phyloP scores from a whole-genome alignment of 805 yeast species.

The Metschnikowia baotianmanensis region DNA sequence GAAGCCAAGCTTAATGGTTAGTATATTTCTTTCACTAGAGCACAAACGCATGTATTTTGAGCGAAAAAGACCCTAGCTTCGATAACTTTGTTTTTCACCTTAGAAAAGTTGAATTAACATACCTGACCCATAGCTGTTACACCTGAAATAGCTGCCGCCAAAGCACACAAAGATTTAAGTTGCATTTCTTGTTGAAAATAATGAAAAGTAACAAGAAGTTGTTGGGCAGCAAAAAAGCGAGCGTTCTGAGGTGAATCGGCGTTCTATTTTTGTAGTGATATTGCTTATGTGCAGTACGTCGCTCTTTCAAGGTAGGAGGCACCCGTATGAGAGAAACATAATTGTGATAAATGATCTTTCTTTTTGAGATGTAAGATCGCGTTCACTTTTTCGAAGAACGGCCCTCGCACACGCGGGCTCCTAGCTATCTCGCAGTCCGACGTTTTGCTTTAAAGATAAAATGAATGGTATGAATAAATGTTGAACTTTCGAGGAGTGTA shows the following conservation, averaged over 20 bases:
- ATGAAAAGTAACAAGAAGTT: neutral
- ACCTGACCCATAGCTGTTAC: constrained; percentile 60
- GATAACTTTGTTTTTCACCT: too few species aligned
- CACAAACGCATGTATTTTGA: neutral
- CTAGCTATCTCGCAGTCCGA: too few species aligned
- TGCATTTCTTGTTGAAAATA: constrained; percentile 27
- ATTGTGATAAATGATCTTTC: too few species aligned
- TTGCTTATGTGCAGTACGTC: too few species aligned
- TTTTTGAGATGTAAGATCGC: too few species aligned
- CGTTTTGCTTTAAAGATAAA: too few species aligned
- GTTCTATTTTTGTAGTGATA: constrained; percentile 13
- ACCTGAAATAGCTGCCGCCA: constrained; percentile 48
- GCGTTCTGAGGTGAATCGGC: constrained; percentile 5
- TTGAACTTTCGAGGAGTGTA: too few species aligned
- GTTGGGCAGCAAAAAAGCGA: constrained; percentile 4
- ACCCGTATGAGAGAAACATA: too few species aligned
- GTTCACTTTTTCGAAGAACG: too few species aligned
- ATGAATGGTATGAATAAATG: too few species aligned
- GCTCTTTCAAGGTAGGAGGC: too few species aligned
- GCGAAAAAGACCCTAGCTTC: neutral
- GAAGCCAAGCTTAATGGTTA: constrained; percentile 33
- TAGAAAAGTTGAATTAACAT: constrained; percentile 20
- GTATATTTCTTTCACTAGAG: constrained; percentile 3
- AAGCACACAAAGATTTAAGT: constrained; percentile 40
- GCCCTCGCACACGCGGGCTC: too few species aligned